phyloP scores from a whole-genome alignment of 345 rosid species.

The Aegle marmelos region DNA sequence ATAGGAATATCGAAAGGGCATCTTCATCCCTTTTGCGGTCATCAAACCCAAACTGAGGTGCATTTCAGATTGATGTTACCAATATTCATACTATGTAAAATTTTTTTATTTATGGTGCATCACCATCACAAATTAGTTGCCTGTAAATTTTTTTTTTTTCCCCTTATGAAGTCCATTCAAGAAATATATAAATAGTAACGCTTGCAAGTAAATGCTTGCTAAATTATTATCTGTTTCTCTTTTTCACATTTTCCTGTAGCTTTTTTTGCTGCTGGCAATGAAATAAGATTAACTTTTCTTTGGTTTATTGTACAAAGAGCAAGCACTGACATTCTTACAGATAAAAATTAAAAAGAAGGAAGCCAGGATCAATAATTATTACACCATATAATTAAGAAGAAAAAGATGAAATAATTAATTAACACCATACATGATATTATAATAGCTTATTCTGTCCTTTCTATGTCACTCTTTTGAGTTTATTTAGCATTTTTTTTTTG shows the following conservation, averaged over 20 bases:
- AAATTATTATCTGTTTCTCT: neutral
- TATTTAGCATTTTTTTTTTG: too few species aligned
- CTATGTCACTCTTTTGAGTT: too few species aligned
- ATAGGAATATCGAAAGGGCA: slow-evolving; percentile 17
- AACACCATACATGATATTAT: too few species aligned
- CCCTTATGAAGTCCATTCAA: neutral
- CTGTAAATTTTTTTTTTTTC: neutral
- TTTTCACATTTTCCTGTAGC: neutral
- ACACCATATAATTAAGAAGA: too few species aligned
- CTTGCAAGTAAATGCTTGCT: neutral
- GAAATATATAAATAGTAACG: neutral
- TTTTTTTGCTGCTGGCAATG: neutral
- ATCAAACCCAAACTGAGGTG: slow-evolving; percentile 2
- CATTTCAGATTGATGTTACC: neutral
- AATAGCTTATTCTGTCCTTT: too few species aligned
- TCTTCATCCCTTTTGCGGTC: slow-evolving; percentile 18
- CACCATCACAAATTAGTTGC: neutral
- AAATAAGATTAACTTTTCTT: too few species aligned
- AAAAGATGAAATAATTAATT: too few species aligned
- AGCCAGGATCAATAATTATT: too few species aligned
- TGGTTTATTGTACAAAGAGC: too few species aligned
- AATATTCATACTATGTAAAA: neutral
- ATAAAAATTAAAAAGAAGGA: too few species aligned
- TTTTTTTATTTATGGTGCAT: neutral
- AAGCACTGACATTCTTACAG: too few species aligned